Evolutionary conservation across 352 stramenopile species (phyloP), one percentile per base, ranked within the genome.

Genomic region (Pythium dissotocum): DNA sequence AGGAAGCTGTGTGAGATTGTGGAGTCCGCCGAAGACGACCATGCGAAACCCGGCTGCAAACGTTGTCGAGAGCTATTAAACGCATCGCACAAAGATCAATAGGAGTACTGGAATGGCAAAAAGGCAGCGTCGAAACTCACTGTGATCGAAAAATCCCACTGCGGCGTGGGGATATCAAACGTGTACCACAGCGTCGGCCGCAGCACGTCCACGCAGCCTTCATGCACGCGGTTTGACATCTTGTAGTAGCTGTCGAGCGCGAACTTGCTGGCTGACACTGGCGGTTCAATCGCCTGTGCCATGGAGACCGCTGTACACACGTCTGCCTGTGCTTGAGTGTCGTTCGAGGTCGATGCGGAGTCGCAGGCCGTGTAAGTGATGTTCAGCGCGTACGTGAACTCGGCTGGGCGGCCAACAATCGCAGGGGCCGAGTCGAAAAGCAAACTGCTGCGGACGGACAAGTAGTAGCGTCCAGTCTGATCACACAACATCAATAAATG

Each of bases 401-500:
- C 26, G 0, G 32, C 10, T 6, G 14, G 53, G 10, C 59, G 1
- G 6, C 42, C 66, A 0, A 60, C 53, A 2, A 72, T 53, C 12
- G 53, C 24, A 9, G 44, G 58, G 2, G 26, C 48, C 32, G 66
- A 72, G 36, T 64, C 58, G 44, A 59, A 64, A n/a, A 46, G 59
- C 54, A 56, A 26, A 6, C 66, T 61, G 21, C 59, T 59, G 35
- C 33, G 35, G 16, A 72, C 13, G 4, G 48, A 48, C 1, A 64
- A 7, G 35, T 52, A 72, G 21, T 67, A 72, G 9, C 59, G 66
- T 16, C 66, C 66, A 33, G 59, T 64, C 59, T 72, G 52, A 46
- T 24, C 13, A n/a, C 13, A 21, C 36, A 49, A 28, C 44, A 52
- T 28, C 44, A 52, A 28, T 44, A 0, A 44, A 10, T 18, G 12